A percentile compares a stretch with the other conserved stretches of the same genome.
Conservation (phyloP, 2,329 filamentous ascomycete genomes). For the Didymella glomerata region DNA sequence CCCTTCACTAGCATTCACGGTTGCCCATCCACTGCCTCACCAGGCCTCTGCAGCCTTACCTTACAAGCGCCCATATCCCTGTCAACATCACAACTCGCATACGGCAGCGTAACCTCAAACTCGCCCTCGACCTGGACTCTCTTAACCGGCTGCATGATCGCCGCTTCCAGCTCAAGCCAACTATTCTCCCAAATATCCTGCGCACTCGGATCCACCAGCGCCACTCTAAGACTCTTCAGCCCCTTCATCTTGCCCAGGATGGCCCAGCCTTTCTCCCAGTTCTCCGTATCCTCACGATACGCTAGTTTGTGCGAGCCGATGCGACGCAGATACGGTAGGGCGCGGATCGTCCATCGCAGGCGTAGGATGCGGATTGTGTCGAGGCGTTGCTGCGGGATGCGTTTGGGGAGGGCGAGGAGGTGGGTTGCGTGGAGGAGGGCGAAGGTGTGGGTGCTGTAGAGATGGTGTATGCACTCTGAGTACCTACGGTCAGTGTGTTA, state of each 20-base stretch:
- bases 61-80: conserved; percentile 39
- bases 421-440: conserved; percentile 47
- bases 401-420: conserved; percentile 44
- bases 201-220: conserved; percentile 41
- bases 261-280: conserved; percentile 44
- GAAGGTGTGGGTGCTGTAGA: conserved; percentile 44
- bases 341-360: conserved; percentile 47
- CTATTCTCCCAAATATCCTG: conserved; percentile 40
- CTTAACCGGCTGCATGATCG: conserved; percentile 38
- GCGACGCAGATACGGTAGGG: conserved; percentile 44
- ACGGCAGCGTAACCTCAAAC: conserved; percentile 44
- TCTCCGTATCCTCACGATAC: conserved; percentile 47
- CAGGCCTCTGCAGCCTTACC: conserved; percentile 34
- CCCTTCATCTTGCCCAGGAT: conserved; percentile 41
- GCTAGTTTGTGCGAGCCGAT: conserved; percentile 30
- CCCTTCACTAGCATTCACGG: neutral
- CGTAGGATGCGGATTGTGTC: conserved; percentile 40
- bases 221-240: conserved; percentile 38
- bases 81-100: conserved; percentile 36
- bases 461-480: conserved; percentile 40
- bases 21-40: conserved; percentile 5
- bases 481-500: conserved; percentile 34
- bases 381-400: conserved; percentile 37
- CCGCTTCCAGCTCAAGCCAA: conserved; percentile 42
- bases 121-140: conserved; percentile 25